Conservation (phyloP, 2,329 filamentous ascomycete genomes). For the Calonectria leucothoes region DNA sequence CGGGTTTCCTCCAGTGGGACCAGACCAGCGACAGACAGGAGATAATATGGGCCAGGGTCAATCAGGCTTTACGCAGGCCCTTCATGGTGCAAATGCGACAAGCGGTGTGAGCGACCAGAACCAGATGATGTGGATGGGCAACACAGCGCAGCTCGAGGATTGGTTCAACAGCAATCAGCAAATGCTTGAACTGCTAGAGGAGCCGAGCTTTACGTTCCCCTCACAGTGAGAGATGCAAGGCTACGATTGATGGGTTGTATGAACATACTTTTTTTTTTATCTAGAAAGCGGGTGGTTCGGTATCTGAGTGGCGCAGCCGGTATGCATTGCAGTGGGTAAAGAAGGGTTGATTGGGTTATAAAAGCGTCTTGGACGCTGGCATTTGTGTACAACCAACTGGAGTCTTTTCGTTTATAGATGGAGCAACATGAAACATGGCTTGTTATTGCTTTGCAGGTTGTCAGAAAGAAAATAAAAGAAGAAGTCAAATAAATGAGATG, state of each 20-base stretch:
- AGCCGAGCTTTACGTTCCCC: slow-evolving; percentile 42
- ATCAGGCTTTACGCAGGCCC: slow-evolving; percentile 23
- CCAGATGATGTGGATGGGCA: slow-evolving; percentile 51
- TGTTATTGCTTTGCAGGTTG: background rate
- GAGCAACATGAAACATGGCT: background rate
- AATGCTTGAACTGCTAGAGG: slow-evolving; percentile 50
- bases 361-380: background rate
- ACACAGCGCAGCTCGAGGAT: slow-evolving; percentile 50
- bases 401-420: slow-evolving; percentile 1
- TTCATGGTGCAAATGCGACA: slow-evolving; percentile 21
- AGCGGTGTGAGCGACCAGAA: slow-evolving; percentile 34
- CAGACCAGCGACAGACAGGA: slow-evolving; percentile 32
- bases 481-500: background rate
- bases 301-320: background rate
- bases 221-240: slow-evolving; percentile 24
- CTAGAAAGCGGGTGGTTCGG: background rate
- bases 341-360: background rate
- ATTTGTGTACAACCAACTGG: background rate
- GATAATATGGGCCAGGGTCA: slow-evolving; percentile 13
- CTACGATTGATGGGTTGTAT: background rate
- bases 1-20: slow-evolving; percentile 51
- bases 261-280: background rate
- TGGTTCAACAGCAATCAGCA: slow-evolving; percentile 53
- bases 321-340: background rate
- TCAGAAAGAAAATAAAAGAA: background rate